Conservation (phyloP, 108 stramenopile genomes). For the Cylindrotheca closterium region DNA sequence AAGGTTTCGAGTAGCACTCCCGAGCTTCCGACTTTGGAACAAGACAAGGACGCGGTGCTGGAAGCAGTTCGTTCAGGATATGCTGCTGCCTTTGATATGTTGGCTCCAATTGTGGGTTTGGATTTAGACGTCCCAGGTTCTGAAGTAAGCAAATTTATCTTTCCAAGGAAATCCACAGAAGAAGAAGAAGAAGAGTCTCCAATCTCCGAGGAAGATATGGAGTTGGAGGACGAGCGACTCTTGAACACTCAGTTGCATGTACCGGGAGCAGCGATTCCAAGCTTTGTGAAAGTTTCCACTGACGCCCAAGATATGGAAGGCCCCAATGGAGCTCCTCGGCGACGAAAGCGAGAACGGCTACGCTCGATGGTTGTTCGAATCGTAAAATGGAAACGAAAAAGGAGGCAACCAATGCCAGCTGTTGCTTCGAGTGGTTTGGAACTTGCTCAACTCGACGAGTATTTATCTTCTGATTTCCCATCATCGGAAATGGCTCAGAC, state of each 20-base stretch:
- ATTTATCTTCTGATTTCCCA: background rate
- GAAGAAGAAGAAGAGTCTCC: background rate
- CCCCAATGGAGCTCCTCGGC: background rate
- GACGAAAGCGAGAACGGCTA: background rate
- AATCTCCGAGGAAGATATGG: background rate
- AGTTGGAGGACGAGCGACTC: background rate
- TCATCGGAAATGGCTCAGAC: background rate
- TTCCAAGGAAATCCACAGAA: conserved; percentile 11
- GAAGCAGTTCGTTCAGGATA: conserved; percentile 70
- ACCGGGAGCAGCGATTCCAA: conserved; percentile 18
- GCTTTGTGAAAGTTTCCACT: background rate
- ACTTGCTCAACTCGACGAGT: background rate
- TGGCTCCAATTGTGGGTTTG: conserved; percentile 55
- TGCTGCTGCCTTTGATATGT: conserved; percentile 69
- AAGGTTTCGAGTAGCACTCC: conserved; percentile 56
- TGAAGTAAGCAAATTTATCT: conserved; percentile 26
- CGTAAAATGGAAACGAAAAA: background rate
- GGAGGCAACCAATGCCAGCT: background rate
- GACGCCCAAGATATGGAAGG: background rate
- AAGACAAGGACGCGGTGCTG: conserved; percentile 63
- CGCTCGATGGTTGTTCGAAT: background rate
- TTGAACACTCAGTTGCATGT: conserved; percentile 14
- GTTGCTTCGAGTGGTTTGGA: background rate
- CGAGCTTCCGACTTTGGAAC: conserved; percentile 55
- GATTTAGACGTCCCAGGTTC: conserved; percentile 5